Evolutionary conservation across 345 rosid species (phyloP).

Genomic region (Citrus sp.): DNA sequence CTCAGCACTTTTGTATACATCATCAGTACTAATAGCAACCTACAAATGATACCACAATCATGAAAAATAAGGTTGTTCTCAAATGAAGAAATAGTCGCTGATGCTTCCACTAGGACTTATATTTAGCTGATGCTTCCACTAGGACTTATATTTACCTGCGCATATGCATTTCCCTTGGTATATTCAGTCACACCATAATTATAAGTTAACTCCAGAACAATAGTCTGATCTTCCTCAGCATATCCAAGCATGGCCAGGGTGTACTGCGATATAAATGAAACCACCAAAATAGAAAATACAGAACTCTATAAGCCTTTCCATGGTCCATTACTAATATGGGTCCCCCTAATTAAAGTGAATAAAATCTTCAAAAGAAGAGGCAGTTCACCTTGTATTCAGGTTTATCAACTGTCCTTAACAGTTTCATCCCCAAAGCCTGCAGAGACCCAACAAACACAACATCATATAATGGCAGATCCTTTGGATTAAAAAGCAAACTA

Average conservation of each 20-base stretch:
- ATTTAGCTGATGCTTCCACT: slow-evolving; percentile 1
- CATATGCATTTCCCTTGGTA: slow-evolving; percentile 91
- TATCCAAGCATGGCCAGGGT: slow-evolving; percentile 88
- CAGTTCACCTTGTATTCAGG: slow-evolving; percentile 74
- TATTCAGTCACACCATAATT: slow-evolving; percentile 88
- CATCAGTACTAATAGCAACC: slow-evolving; percentile 85
- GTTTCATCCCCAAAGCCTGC: slow-evolving; percentile 90
- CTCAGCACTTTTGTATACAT: slow-evolving; percentile 94
- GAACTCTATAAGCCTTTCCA: no score
- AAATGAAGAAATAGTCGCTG: not conserved
- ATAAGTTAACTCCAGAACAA: slow-evolving; percentile 79
- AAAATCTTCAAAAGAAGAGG: not conserved
- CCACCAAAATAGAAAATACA: not conserved
- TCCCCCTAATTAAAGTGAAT: not conserved
- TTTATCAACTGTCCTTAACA: slow-evolving; percentile 60
- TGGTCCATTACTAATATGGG: not conserved
- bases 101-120: not conserved
- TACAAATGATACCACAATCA: slow-evolving; percentile 17
- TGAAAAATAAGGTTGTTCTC: not conserved
- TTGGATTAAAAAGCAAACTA: not conserved
- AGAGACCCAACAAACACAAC: not conserved
- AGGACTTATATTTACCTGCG: slow-evolving; percentile 46
- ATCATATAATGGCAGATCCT: not conserved
- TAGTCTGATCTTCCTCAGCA: slow-evolving; percentile 76
- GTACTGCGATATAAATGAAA: slow-evolving; percentile 44